Percentiles rank a stretch among this genome's conserved stretches.
These are phyloP conservation scores for Epichloe gansuensis DNA, from an alignment of 2,329 filamentous ascomycete species.

Conservation along the genomic window DNA sequence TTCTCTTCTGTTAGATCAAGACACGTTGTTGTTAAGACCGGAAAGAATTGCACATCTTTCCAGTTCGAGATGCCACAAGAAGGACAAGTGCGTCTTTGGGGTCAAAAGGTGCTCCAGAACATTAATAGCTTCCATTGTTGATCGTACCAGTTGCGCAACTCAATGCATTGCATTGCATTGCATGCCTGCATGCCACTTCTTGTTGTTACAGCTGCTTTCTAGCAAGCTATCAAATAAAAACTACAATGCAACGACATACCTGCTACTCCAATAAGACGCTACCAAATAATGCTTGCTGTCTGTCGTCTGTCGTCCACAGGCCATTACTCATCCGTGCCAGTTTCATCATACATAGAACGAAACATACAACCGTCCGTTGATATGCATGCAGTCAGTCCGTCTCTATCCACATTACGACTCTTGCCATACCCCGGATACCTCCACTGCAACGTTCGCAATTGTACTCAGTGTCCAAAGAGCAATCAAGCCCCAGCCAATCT, in stretches of 20 bases:
- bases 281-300: neutral
- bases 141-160: too few relatives aligned
- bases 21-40: too few relatives aligned
- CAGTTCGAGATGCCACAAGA: too few relatives aligned
- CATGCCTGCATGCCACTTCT: too few relatives aligned
- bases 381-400: neutral
- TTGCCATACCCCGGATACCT: slow-evolving; percentile 48
- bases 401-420: slow-evolving; percentile 9
- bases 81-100: too few relatives aligned
- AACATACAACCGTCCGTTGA: neutral
- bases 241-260: neutral
- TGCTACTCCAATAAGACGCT: neutral
- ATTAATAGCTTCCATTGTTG: too few relatives aligned
- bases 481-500: slow-evolving; percentile 72
- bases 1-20: too few relatives aligned
- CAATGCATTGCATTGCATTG: too few relatives aligned
- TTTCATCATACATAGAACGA: neutral
- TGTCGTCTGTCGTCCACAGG: too few relatives aligned
- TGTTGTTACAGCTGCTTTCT: neutral
- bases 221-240: neutral
- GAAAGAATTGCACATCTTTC: too few relatives aligned
- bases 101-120: too few relatives aligned
- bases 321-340: neutral
- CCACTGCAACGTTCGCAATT: slow-evolving; percentile 66
- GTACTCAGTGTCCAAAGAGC: slow-evolving; percentile 73